Base-by-base conservation (phyloP, 192 early-diverging fungal species). In the Entophlyctis luteolus region DNA sequence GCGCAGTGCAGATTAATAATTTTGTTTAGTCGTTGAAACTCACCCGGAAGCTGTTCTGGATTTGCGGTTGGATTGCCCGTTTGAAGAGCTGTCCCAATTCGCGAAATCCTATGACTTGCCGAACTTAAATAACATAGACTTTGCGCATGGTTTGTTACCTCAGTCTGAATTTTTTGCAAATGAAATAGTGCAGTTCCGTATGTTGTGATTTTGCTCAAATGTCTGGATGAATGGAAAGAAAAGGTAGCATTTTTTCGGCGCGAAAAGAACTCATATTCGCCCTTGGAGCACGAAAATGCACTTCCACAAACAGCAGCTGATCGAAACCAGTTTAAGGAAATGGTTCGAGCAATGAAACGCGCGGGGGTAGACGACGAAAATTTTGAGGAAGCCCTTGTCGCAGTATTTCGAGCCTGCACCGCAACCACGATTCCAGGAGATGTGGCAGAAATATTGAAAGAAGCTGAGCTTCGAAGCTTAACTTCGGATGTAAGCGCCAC, bases 1-100 rank as follows among this genome's bases (percentile, higher is more conserved):
- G 48, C 67, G 62, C 36, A 32, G 49, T 46, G 60, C 45, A n/a
- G 42, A 39, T 53, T 8, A 54, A 54, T 1, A 54, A 45, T 16
- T 38, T 50, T 16, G 28, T 32, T 48, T 79, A 93, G 93, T 96
- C 45, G 84, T 96, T 28, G 96, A 98, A 70, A 84, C 90, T 18
- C 94, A 98, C 72, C 91, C 89, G 6, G 91, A 90, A 23, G 57
- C 50, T 18, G 68, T 81, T 31, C 65, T 81, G 6, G 96, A 97
- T 75, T 79, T 96, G 27, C 89, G 96, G 8, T 70, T 98, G 32
- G 88, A 89, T 72, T 65, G 75, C 32, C 94, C 96, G 4, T 96
- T 97, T 75, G 78, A 82, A 4, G 87, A 82, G 32, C 75, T 98
- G 16, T 52, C 65, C 2, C 72, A 67, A 1, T 89, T 86, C 74